Percentiles rank a stretch among this genome's conserved stretches.
Evolutionary conservation across 1,139 yeast species (phyloP).

Genomic region (Candida tropicalis): DNA sequence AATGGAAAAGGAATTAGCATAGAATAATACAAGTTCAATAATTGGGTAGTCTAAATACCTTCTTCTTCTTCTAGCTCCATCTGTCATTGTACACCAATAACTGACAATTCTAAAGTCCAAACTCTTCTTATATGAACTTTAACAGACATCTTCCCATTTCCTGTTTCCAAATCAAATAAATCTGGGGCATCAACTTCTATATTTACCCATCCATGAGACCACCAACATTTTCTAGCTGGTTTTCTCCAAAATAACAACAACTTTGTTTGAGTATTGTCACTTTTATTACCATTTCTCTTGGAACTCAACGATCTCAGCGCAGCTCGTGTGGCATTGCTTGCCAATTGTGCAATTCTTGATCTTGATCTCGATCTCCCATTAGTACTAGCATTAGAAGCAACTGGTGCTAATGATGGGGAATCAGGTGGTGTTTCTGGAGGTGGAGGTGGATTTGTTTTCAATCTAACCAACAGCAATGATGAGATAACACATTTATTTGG

Average conservation of each 20-base stretch:
- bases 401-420: constrained; percentile 53
- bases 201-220: constrained; percentile 73
- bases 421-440: constrained; percentile 37
- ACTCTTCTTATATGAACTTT: constrained; percentile 77
- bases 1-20: not conserved
- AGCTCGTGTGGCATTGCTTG: constrained; percentile 46
- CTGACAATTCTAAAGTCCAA: constrained; percentile 80
- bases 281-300: constrained; percentile 34
- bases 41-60: too few relatives aligned
- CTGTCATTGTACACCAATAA: constrained; percentile 54
- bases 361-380: constrained; percentile 49
- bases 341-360: constrained; percentile 44
- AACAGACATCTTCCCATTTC: constrained; percentile 26
- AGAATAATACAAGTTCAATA: too few relatives aligned
- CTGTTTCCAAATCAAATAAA: constrained; percentile 24
- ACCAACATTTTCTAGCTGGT: constrained; percentile 99
- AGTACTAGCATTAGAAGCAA: constrained; percentile 41
- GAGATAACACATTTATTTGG: constrained; percentile 85
- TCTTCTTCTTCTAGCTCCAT: not conserved
- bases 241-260: constrained; percentile 92
- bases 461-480: constrained; percentile 79
- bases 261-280: constrained; percentile 57
- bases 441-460: constrained; percentile 36
- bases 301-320: constrained; percentile 57
- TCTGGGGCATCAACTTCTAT: constrained; percentile 43